These are phyloP conservation scores for Pigoraptor vietnamica DNA, from an alignment of 78 protist species.

Conservation along the genomic window DNA sequence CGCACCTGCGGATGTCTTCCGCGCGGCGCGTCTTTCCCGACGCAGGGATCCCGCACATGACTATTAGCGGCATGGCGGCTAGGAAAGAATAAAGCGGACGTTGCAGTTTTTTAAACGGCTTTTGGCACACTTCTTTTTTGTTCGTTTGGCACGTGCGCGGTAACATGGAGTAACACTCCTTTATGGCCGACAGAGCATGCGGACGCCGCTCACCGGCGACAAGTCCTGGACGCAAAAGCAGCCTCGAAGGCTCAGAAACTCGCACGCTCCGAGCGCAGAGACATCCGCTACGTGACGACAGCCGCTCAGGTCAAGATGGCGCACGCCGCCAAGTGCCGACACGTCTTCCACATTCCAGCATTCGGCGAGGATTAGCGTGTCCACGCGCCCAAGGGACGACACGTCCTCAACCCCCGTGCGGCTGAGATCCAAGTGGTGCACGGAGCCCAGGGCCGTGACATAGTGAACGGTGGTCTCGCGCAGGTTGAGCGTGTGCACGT, in stretches of 20 bases:
- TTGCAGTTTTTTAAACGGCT: no score
- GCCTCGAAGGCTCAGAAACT: no score
- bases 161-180: no score
- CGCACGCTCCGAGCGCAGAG: background rate
- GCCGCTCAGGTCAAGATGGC: background rate
- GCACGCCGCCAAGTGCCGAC: background rate
- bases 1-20: background rate
- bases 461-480: background rate
- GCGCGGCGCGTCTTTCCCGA: constrained; percentile 44
- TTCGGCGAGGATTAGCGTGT: background rate
- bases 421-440: background rate
- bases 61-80: constrained; percentile 58
- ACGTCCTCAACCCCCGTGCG: background rate
- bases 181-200: no score
- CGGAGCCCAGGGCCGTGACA: background rate
- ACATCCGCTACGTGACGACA: background rate
- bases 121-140: no score
- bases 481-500: background rate
- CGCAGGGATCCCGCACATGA: constrained; percentile 31
- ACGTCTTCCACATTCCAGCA: background rate
- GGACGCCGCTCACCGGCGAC: no score
- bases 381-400: background rate
- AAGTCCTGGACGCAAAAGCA: no score
- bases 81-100: no score
- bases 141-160: no score